Evolutionary conservation across 2,329 filamentous ascomycete species (phyloP), one percentile per base, ranked within the genome.

Genomic region (Diplocarpon mali): DNA sequence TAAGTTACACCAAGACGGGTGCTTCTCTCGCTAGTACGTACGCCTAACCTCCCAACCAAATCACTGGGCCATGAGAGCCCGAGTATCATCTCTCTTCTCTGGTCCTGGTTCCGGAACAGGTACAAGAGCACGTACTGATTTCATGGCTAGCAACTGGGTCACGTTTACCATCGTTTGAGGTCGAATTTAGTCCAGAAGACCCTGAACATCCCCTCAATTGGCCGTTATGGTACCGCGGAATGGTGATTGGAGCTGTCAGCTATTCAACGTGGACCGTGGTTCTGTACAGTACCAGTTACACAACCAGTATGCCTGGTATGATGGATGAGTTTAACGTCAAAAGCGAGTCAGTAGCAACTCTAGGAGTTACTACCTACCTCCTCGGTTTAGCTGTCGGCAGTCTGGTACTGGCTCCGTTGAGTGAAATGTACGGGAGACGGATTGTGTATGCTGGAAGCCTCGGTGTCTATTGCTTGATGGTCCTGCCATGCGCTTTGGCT

Each of bases 351-450:
- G 62, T 81, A n/a, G 73, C 80, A 0, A 84, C 85, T 0, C 66
- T 92, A 2, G 86, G 86, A 5, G 69, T 93, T 36, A 92, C 86
- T 0, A 80, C 81, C 0, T 93, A 92, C 58, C 70, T 92, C 8
- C 61, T 86, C 17, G 86, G 86, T 5, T 70, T 92, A 38, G 85
- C 84, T 0, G 62, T 71, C 1, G 86, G 86, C 1, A 80, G 76
- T 29, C 65, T 92, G 47, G 65, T 92, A 27, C 69, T 88, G 35
- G 86, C 86, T 1, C 85, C 86, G 0, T 64, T 90, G 40, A 79
- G 74, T 49, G 82, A 86, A 63, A 71, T 86, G 56, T 84, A 76
- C 53, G 82, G 82, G 3, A 71, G 82, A 7, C 68, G 72, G 40
- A 72, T 69, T n/a, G 78, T 92, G 8, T 90, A 88, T 57, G 63